Evolutionary conservation across 495 filamentous ascomycete species (phyloP).

Genomic region (Penicillium robsamsonii): DNA sequence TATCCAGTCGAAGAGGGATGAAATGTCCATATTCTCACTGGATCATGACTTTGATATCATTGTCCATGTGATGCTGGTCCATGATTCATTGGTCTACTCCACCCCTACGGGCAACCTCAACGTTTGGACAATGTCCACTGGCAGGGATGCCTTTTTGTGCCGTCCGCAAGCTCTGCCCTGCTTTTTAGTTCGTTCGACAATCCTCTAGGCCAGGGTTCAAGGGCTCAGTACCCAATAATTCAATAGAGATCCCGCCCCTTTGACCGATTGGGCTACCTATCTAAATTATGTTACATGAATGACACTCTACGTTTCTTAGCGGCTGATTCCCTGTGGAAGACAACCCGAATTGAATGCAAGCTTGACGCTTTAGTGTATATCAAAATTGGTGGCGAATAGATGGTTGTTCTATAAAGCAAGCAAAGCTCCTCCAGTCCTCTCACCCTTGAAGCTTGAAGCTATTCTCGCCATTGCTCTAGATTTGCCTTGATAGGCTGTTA

Average conservation of each 20-base stretch:
- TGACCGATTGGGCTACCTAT: not conserved
- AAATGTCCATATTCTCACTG: not conserved
- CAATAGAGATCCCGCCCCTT: not conserved
- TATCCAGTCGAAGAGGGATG: too few relatives aligned
- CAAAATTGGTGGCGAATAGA: not conserved
- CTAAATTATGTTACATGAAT: conserved; percentile 4
- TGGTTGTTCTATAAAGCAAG: conserved; percentile 1
- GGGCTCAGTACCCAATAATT: not conserved
- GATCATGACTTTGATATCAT: conserved; percentile 3
- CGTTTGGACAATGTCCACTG: conserved; percentile 8
- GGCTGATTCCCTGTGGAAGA: not conserved
- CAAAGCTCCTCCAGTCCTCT: not conserved
- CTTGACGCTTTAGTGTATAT: not conserved
- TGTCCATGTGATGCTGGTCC: conserved; percentile 10
- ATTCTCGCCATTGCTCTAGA: not conserved
- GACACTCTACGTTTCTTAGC: not conserved
- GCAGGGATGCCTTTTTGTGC: not conserved
- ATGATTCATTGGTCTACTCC: conserved; percentile 7
- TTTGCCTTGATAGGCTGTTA: not conserved
- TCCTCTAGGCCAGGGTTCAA: not conserved
- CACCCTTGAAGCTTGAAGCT: not conserved
- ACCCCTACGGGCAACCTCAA: conserved; percentile 14
- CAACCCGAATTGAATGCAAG: not conserved
- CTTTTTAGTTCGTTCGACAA: conserved; percentile 6
- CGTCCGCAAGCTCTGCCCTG: not conserved